These are phyloP conservation scores for Pseudopithomyces maydicus DNA, from an alignment of 2,329 filamentous ascomycete species.

Conservation along the genomic window DNA sequence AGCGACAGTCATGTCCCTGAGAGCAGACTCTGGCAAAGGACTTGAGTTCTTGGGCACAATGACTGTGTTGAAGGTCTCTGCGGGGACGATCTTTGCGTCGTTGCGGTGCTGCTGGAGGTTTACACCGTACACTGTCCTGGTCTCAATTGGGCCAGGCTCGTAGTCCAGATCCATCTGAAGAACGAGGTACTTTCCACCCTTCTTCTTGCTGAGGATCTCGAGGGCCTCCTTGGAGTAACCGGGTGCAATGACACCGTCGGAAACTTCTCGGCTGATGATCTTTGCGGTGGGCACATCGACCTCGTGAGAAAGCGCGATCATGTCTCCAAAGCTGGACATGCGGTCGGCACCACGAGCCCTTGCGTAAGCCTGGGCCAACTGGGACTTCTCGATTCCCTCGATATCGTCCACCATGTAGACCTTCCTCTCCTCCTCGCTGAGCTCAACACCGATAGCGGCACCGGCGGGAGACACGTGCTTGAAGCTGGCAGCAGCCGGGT, in stretches of 20 bases:
- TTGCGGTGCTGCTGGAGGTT: constrained; percentile 90
- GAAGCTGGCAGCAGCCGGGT: constrained; percentile 94
- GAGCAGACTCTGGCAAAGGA: constrained; percentile 76
- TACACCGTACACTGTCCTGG: constrained; percentile 87
- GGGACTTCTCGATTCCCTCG: constrained; percentile 81
- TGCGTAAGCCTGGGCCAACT: constrained; percentile 91
- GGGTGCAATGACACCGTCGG: constrained; percentile 93
- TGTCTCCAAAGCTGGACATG: constrained; percentile 98
- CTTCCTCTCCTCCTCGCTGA: constrained; percentile 87
- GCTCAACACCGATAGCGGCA: constrained; percentile 87
- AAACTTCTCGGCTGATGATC: constrained; percentile 98
- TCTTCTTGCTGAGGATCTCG: constrained; percentile 95
- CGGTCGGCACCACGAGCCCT: constrained; percentile 94
- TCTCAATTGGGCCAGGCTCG: constrained; percentile 74
- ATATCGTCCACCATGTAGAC: constrained; percentile 99
- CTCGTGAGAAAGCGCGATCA: constrained; percentile 89
- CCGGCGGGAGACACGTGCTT: constrained; percentile 97
- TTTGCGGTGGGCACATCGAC: constrained; percentile 93
- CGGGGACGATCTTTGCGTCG: constrained; percentile 82
- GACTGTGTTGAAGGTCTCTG: constrained; percentile 79
- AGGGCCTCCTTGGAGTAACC: constrained; percentile 84
- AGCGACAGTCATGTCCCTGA: constrained; percentile 89
- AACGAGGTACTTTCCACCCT: constrained; percentile 94
- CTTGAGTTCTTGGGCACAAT: constrained; percentile 82
- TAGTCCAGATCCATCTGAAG: constrained; percentile 93